Evolutionary conservation across 2,329 filamentous ascomycete species (phyloP).

Genomic region (Claviceps cyperi): DNA sequence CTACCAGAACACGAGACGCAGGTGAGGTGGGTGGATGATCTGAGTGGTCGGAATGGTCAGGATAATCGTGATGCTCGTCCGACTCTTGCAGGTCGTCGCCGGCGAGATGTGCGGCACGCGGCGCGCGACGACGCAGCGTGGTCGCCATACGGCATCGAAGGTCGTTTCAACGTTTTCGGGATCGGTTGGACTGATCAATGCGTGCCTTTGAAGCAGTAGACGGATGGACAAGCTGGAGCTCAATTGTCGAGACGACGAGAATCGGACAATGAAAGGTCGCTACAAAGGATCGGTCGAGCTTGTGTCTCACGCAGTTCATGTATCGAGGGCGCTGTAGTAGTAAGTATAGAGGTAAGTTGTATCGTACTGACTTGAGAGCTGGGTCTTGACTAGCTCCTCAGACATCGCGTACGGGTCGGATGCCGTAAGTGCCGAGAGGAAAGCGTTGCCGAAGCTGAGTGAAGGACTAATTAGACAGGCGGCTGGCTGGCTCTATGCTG

Average conservation of each 20-base stretch:
- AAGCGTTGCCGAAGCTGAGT: not conserved
- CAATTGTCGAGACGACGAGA: not conserved
- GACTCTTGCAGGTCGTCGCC: conserved; percentile 11
- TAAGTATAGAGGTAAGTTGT: too few relatives aligned
- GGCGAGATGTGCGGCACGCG: conserved; percentile 10
- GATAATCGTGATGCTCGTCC: conserved; percentile 14
- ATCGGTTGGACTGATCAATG: not conserved
- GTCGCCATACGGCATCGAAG: conserved; percentile 11
- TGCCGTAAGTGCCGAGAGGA: not conserved
- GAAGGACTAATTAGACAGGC: not conserved
- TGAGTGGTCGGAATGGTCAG: conserved; percentile 11
- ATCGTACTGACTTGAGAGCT: too few relatives aligned
- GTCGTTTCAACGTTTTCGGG: not conserved
- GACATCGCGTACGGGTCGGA: not conserved
- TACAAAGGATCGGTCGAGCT: not conserved
- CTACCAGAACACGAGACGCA: conserved; percentile 25
- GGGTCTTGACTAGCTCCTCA: not conserved
- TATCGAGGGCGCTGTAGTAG: not conserved
- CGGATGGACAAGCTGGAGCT: not conserved
- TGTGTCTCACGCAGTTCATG: not conserved
- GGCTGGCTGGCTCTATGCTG: not conserved
- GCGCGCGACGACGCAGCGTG: conserved; percentile 19
- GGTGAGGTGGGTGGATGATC: conserved; percentile 14
- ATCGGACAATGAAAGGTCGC: not conserved
- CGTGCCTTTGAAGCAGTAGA: not conserved